Evolutionary conservation across 768 basidiomycete species (phyloP), one percentile per base, ranked within the genome.

Genomic region (Hydnomerulius pinastri): DNA sequence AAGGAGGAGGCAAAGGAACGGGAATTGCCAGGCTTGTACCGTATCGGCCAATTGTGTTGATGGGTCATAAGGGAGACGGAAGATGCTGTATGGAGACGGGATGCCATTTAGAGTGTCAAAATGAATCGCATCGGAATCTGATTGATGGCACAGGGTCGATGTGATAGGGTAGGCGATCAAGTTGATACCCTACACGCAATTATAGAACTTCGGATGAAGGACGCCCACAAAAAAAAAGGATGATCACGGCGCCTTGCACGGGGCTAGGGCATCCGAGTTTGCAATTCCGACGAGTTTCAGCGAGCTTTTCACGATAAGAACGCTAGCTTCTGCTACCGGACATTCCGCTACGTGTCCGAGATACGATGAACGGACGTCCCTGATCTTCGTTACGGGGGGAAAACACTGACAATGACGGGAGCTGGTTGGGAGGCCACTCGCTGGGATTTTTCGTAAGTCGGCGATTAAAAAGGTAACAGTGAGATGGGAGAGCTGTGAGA

Each of bases 131-230:
- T 60, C 64, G 64, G 59, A 67, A 66, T 67, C 62, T 61, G 57
- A 54, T 58, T 66, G 65, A 66, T 67, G 59, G 41, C 43, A 48
- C 63, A 67, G 66, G 66, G 67, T 68, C 67, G 67, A 38, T 55
- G 58, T 68, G 67, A 68, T 68, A 70, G 67, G 69, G 69, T 68
- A 64, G 60, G 56, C 56, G 66, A 68, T 68, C 67, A 64, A 66
- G 58, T 58, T 68, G 63, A 60, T 64, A 58, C 56, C 66, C 58
- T 54, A 50, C 35, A 6, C 24, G 28, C 55, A 60, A 51, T 54
- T 50, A 57, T 56, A 60, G 58, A 48, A 57, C 42, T 43, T 55
- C 43, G 46, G n/a, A 1, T 25, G n/a, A 36, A 21, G 30, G 18
- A 11, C 51, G 24, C 53, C 46, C 55, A 53, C 48, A n/a, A 48